Evolutionary conservation across 306 rosid genomes (phyloP).

Genomic region (Citrullus mucosospermus): DNA sequence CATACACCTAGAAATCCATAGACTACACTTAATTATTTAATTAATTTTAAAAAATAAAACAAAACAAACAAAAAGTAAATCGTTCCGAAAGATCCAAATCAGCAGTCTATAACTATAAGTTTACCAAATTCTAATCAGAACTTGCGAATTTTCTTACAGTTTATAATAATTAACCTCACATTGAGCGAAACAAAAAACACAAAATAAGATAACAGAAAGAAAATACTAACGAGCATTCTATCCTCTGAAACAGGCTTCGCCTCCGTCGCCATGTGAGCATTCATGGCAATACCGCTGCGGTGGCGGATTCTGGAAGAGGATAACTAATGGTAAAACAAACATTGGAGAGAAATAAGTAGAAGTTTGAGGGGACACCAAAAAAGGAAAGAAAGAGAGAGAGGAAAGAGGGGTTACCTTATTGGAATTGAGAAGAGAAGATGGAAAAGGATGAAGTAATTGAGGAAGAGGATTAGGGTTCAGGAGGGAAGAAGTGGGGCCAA

Average conservation of each 20-base stretch:
- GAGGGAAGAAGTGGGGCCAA: slow-evolving; percentile 9
- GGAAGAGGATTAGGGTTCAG: slow-evolving; percentile 14
- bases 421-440: slow-evolving; percentile 7
- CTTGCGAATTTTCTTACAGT: not conserved
- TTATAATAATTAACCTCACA: not conserved
- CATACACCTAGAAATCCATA: slow-evolving; percentile 43
- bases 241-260: slow-evolving; percentile 42
- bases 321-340: slow-evolving; percentile 23
- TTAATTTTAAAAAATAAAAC: not conserved
- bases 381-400: not conserved
- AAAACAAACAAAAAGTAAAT: not conserved
- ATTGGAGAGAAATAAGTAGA: not conserved
- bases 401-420: slow-evolving; percentile 1
- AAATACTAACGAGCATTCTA: slow-evolving; percentile 74
- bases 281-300: slow-evolving; percentile 24
- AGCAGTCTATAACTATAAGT: not conserved
- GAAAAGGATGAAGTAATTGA: not conserved
- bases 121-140: not conserved
- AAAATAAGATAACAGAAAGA: not conserved
- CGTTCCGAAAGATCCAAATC: not conserved
- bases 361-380: not conserved
- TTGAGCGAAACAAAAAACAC: not conserved
- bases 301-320: slow-evolving; percentile 21
- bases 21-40: not conserved
- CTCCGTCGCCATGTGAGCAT: slow-evolving; percentile 50